These are phyloP conservation scores for Escallonia rubra DNA, from an alignment of 129 eudicot genomes.

Conservation along the genomic window DNA sequence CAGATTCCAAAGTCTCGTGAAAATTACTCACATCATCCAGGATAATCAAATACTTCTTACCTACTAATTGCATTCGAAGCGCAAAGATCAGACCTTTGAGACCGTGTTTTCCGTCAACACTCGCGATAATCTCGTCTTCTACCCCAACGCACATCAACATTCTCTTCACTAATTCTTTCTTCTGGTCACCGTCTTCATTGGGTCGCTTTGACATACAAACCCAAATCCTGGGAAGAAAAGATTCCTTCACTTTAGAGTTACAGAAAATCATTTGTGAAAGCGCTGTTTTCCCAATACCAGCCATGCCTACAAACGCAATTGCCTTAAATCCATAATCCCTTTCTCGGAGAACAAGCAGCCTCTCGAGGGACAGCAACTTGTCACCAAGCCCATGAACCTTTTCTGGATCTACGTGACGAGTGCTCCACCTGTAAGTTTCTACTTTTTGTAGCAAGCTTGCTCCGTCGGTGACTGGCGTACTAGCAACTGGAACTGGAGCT, in stretches of 20 bases:
- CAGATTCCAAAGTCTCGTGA: constrained; percentile 15
- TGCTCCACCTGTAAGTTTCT: constrained; percentile 34
- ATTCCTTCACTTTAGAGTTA: constrained; percentile 9
- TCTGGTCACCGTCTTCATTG: not conserved
- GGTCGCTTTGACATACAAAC: constrained; percentile 42
- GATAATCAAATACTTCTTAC: constrained; percentile 31
- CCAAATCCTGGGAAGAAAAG: constrained; percentile 43
- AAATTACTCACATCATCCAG: constrained; percentile 32
- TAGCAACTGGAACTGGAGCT: not conserved
- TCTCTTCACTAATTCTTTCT: constrained; percentile 30
- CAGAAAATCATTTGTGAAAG: constrained; percentile 29
- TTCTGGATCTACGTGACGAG: constrained; percentile 14
- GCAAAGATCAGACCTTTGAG: constrained; percentile 22
- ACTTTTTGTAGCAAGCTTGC: constrained; percentile 1
- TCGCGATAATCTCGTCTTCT: constrained; percentile 28
- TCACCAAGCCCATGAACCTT: constrained; percentile 30
- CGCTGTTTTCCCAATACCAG: constrained; percentile 47
- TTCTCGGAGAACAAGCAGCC: constrained; percentile 24
- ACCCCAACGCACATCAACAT: constrained; percentile 33
- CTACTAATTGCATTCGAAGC: constrained; percentile 27
- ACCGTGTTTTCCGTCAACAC: not conserved
- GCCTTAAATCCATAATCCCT: constrained; percentile 18
- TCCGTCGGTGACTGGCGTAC: not conserved
- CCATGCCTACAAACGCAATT: constrained; percentile 39
- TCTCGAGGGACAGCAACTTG: constrained; percentile 23